Base-by-base conservation (phyloP, 805 yeast species). In the Metschnikowia picachoensis region DNA sequence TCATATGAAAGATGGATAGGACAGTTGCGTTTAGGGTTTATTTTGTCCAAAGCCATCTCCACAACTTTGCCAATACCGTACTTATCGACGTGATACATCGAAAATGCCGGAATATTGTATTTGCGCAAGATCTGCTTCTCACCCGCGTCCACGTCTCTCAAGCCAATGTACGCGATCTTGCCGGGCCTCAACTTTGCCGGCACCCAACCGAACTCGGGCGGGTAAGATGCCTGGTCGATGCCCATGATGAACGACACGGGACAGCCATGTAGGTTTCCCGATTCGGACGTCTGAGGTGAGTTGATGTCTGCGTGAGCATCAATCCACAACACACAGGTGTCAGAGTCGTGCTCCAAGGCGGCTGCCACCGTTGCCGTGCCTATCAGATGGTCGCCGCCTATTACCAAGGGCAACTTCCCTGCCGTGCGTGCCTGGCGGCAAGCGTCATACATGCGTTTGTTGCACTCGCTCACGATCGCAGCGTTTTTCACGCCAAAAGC, bases 251-350 rank as follows among this genome's bases (percentile, higher is more conserved):
- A 94, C 3, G 96, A 80, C 31, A 92, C 89, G 2, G 99, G 99
- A 65, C 97, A 91, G 6, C 99, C 99, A 65, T 92, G 99, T 57
- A 92, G 74, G 66, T 92, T 94, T 35, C 98, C 98, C 8, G 92
- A 81, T 28, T 78, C 85, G 2, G 97, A 83, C 8, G 89, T 80
- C 31, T 74, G 73, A 10, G 96, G 87, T 1, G 97, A 85, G 73
- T 94, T 94, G 63, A 94, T 85, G 65, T 92, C 99, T 15, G 98
- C 97, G 65, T 92, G 99, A 0, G 99, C 99, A 68, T 92, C 99
- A 57, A 92, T 85, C 99, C 99, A 92, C 51, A 92, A 64, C 34
- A 92, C 74, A 59, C 96, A 90, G 27, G 96, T 89, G 56, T 91
- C 89, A 15, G 97, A 96, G 63, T 85, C 74, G 53, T 79, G 77